These are phyloP conservation scores for Candida suzukii DNA, from an alignment of 805 yeast genomes.

Conservation along the genomic window DNA sequence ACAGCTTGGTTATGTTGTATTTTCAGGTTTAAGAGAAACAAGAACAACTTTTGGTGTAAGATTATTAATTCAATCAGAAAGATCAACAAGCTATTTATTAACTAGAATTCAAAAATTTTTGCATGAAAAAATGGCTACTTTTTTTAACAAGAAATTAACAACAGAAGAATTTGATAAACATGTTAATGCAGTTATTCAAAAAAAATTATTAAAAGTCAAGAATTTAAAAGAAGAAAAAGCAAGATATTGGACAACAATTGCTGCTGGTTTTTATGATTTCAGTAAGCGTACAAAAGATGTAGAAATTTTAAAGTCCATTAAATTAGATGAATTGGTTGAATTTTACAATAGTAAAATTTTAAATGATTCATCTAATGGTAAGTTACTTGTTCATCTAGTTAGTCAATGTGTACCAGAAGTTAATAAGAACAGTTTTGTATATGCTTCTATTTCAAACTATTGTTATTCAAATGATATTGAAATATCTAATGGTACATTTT, in stretches of 20 bases:
- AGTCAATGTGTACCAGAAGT: slow-evolving; percentile 34
- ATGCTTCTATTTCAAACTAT: slow-evolving; percentile 22
- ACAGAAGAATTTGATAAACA: slow-evolving; percentile 63
- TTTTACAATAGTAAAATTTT: slow-evolving; percentile 43
- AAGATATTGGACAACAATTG: slow-evolving; percentile 60
- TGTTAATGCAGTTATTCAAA: slow-evolving; percentile 58
- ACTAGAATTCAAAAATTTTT: slow-evolving; percentile 69
- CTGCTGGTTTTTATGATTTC: slow-evolving; percentile 77
- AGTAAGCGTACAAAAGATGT: slow-evolving; percentile 51
- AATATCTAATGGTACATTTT: slow-evolving; percentile 9
- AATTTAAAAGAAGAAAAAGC: slow-evolving; percentile 72
- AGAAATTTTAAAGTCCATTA: slow-evolving; percentile 41
- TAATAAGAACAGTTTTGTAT: slow-evolving; percentile 15
- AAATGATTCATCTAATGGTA: slow-evolving; percentile 22
- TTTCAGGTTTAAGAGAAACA: slow-evolving; percentile 61
- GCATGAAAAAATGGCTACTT: slow-evolving; percentile 31
- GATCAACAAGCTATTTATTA: slow-evolving; percentile 65
- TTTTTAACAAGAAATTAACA: slow-evolving; percentile 36
- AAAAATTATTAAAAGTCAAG: slow-evolving; percentile 64
- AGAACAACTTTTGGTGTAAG: slow-evolving; percentile 71
- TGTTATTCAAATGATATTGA: slow-evolving; percentile 22
- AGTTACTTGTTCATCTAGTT: slow-evolving; percentile 54
- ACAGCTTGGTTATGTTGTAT: slow-evolving; percentile 92
- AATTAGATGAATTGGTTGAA: slow-evolving; percentile 49
- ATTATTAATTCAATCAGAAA: slow-evolving; percentile 78